Base-by-base conservation (phyloP, 164 flowering plant species). In the Liquidambar formosana region DNA sequence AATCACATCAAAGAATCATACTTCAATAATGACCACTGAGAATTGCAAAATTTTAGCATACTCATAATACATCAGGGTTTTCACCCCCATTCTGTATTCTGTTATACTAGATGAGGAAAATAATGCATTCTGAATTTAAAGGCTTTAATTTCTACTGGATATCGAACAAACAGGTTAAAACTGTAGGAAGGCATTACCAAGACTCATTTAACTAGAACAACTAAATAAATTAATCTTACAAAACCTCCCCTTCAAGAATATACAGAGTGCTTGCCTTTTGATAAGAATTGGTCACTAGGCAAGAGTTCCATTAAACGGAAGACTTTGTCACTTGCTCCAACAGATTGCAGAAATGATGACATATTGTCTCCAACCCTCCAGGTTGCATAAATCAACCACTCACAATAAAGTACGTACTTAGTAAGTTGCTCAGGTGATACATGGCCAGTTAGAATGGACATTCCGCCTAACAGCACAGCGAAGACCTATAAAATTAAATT, bases 371-470 rank as follows among this genome's bases (percentile, higher is more conserved):
- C 76, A 23, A 73, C 45, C 77, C 82, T 76, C 79, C 79, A 79
- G 33, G 77, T 76, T 41, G 79, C 79, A 71, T 79, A 79, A 71
- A 79, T 79, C 67, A 79, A 57, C 82, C 82, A 79, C 66, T 79
- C 82, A 51, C 82, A 73, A 67, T 79, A 79, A 25, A 79, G 41
- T 12, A 79, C 57, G 61, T 76, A 79, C 72, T 76, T 79, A 5
- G 75, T 76, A 56, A 79, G 82, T 63, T 76, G 77, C 65, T 79
- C 82, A 1, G 75, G 16, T 16, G 82, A 61, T 46, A 68, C 59
- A 38, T 73, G 68, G 56, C 77, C 65, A 26, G 65, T 51, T 52
- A 79, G 59, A 59, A 79, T 73, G 43, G 73, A 67, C 62, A 76
- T 66, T 56, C 82, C 82, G 67, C 82, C 82, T 10, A 79, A 54